A percentile compares a stretch with the other conserved stretches of the same genome.
Evolutionary conservation across 1,284 basidiomycete species (phyloP).

Genomic region (Ceratobasidium sp.): DNA sequence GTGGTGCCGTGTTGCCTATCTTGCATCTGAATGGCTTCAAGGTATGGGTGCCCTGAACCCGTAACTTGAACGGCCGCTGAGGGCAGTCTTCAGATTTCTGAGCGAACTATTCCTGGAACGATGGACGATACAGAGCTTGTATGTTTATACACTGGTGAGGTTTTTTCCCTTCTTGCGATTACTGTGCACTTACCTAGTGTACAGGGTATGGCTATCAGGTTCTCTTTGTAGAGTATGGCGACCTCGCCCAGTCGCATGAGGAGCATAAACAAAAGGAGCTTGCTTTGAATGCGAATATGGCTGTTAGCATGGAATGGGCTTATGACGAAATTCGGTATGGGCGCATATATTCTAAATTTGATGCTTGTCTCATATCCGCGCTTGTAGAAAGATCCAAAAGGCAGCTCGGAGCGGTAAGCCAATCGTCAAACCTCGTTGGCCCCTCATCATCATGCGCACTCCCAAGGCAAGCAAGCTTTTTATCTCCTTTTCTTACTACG

Average conservation of each 20-base stretch:
- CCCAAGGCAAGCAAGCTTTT: slow-evolving; percentile 67
- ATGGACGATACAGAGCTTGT: slow-evolving; percentile 87
- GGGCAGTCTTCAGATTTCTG: slow-evolving; percentile 82
- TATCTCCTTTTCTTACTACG: not conserved
- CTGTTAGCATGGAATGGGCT: slow-evolving; percentile 84
- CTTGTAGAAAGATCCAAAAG: slow-evolving; percentile 68
- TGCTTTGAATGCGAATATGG: slow-evolving; percentile 65
- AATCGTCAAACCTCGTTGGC: slow-evolving; percentile 86
- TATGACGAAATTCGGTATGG: slow-evolving; percentile 68
- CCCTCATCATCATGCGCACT: slow-evolving; percentile 82
- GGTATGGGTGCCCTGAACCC: slow-evolving; percentile 6
- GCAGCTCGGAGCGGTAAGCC: slow-evolving; percentile 80
- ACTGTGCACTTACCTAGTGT: slow-evolving; percentile 21
- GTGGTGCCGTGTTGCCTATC: slow-evolving; percentile 87
- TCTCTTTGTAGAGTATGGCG: slow-evolving; percentile 77
- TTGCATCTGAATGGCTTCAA: slow-evolving; percentile 72
- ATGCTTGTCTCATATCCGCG: not conserved
- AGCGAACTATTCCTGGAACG: slow-evolving; percentile 87
- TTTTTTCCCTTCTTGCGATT: not conserved
- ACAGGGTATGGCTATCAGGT: slow-evolving; percentile 89
- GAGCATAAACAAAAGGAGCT: slow-evolving; percentile 57
- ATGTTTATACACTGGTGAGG: slow-evolving; percentile 69
- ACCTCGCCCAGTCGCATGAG: slow-evolving; percentile 66
- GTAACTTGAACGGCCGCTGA: not conserved
- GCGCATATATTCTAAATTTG: not conserved